Percentiles rank a stretch among this genome's conserved stretches.
Evolutionary conservation across 371 early-diverging fungal genomes (phyloP).

Genomic region (Basidiobolus meristosporus): DNA sequence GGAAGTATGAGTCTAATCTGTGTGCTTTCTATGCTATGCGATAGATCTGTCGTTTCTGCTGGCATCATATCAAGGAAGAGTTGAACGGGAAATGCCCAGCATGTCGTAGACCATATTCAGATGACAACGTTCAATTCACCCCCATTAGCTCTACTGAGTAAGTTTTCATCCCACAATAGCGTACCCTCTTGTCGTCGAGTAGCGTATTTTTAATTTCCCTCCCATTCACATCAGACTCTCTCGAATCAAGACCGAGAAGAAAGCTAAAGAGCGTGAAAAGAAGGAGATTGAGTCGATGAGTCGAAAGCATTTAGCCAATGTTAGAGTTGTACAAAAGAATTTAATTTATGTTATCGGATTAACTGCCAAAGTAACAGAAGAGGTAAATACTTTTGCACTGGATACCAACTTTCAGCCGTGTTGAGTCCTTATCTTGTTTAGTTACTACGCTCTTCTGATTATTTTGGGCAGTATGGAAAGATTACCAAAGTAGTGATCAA

Average conservation of each 20-base stretch:
- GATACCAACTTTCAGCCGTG: not conserved
- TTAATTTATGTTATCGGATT: constrained; percentile 89
- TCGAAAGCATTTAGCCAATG: constrained; percentile 70
- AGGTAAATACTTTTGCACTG: constrained; percentile 22
- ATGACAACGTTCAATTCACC: constrained; percentile 72
- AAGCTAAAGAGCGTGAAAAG: constrained; percentile 73
- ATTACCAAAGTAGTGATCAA: constrained; percentile 82
- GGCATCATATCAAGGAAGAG: constrained; percentile 88
- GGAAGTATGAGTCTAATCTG: not conserved
- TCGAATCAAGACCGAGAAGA: constrained; percentile 52
- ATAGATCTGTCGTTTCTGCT: constrained; percentile 97
- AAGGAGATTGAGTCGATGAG: constrained; percentile 75
- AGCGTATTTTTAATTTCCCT: too few relatives aligned
- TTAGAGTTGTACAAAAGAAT: constrained; percentile 87
- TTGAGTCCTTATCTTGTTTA: constrained; percentile 6
- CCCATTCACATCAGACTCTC: constrained; percentile 11
- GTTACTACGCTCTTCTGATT: constrained; percentile 61
- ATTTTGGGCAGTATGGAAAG: constrained; percentile 94
- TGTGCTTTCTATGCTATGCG: not conserved
- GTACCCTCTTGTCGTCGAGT: not conserved
- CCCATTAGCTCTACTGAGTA: constrained; percentile 81
- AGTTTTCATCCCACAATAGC: constrained; percentile 6
- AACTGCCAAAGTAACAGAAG: constrained; percentile 70
- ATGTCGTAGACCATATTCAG: constrained; percentile 67
- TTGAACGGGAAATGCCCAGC: constrained; percentile 88